Base-by-base conservation (phyloP, 2,329 filamentous ascomycete genomes). In the Knoxdaviesia capensis region DNA sequence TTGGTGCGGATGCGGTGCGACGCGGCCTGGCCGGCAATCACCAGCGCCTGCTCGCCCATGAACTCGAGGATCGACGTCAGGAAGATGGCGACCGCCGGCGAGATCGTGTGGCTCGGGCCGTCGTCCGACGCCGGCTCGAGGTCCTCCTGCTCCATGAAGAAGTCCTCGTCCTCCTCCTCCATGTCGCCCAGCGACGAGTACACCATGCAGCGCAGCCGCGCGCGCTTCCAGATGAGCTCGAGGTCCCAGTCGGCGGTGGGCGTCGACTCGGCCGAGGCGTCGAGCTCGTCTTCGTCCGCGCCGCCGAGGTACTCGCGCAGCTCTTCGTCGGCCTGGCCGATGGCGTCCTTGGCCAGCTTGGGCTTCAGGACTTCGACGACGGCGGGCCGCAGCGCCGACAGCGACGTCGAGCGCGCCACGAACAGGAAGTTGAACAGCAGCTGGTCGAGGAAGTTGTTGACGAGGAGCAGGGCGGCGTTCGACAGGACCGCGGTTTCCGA, bases 141-240 rank as follows among this genome's bases (percentile, higher is more conserved):
- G 36, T 82, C 73, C 44, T 90, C 85, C 51, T 85, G 76, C 48
- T 86, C 77, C 55, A 92, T 81, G 53, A 84, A 84, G 41, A 77
- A 75, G 54, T 94, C 88, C 57, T 96, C 90, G 49, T 98, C 90
- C 50, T 96, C 87, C 60, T 98, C 90, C 58, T 98, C 92, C 70
- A 98, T 77, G 54, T 98, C 88, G 38, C 90, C 90, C 6, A 98
- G 66, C 6, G 90, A 87, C 6, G 87, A 96, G 57, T 96, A 96
- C 28, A 98, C 88, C 90, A 98, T 98, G 57, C 90, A 94, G 46
- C 90, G 76, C 52, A 98, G 63, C 43, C 90, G 76, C 0, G 87
- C 90, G 49, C 90, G 74, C 63, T 92, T 94, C 87, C 90, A 98
- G 11, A 87, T 79, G 43, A 87, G 68, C 54, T 94, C 83, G n/a